Conservation (phyloP, 257 asterid genomes). For the Nicotiana paniculata region DNA sequence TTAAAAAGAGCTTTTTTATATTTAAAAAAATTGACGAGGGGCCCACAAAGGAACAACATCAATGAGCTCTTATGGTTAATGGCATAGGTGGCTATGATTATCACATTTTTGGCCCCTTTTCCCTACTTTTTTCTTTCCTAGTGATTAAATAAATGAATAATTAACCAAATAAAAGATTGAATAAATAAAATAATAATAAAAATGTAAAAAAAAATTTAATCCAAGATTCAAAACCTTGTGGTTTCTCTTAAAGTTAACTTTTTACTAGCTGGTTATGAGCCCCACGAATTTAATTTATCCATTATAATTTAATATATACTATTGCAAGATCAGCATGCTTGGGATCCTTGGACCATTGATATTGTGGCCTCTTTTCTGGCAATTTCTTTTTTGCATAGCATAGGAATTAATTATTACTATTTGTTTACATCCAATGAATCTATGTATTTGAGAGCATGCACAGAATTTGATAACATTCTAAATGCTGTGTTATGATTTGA, state of each 20-base stretch:
- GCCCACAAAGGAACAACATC: conserved; percentile 27
- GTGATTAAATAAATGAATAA: not conserved
- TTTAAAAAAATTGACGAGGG: conserved; percentile 4
- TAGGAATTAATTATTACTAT: not conserved
- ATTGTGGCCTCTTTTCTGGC: not conserved
- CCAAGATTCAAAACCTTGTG: conserved; percentile 5
- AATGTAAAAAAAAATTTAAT: not conserved
- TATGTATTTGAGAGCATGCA: not conserved
- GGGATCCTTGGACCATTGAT: conserved; percentile 7
- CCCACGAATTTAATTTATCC: not conserved
- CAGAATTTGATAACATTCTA: conserved; percentile 6
- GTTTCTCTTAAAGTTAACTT: not conserved
- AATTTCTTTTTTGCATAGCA: not conserved
- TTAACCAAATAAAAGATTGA: not conserved
- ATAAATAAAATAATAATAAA: not conserved
- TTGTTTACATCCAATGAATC: conserved; percentile 6
- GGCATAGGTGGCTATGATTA: conserved; percentile 32
- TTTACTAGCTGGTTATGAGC: not conserved
- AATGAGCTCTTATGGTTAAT: conserved; percentile 20
- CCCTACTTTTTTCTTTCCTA: conserved; percentile 13
- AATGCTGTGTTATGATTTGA: not conserved
- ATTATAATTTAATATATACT: not conserved
- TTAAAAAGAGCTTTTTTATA: not conserved
- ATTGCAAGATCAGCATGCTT: conserved; percentile 14
- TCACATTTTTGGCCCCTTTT: conserved; percentile 19